A percentile compares a stretch with the other conserved stretches of the same genome.
These are phyloP conservation scores for Penstemon barbatus DNA, from an alignment of 257 asterid genomes.

Conservation along the genomic window DNA sequence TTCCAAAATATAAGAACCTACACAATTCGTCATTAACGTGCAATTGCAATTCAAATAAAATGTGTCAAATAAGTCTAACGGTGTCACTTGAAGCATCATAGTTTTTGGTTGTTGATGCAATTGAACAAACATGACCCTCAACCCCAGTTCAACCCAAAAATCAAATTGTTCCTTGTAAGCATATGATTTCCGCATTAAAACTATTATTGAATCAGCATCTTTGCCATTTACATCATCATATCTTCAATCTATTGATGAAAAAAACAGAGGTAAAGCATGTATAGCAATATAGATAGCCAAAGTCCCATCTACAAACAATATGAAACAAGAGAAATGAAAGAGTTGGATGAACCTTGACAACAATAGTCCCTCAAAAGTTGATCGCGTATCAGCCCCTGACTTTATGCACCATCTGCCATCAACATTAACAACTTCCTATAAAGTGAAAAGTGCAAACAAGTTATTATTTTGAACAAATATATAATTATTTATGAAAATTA, in stretches of 20 bases:
- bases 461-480: no score
- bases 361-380: slow-evolving; percentile 74
- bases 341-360: slow-evolving; percentile 69
- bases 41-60: background rate
- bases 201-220: background rate
- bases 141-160: slow-evolving; percentile 5
- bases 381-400: slow-evolving; percentile 46
- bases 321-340: slow-evolving; percentile 27
- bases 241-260: slow-evolving; percentile 3
- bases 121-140: background rate
- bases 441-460: slow-evolving; percentile 20
- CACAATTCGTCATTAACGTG: background rate
- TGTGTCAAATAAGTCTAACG: background rate
- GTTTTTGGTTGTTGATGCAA: slow-evolving; percentile 1
- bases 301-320: slow-evolving; percentile 20
- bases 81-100: slow-evolving; percentile 10
- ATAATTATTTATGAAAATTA: background rate
- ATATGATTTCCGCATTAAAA: slow-evolving; percentile 1
- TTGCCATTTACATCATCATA: background rate
- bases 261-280: background rate
- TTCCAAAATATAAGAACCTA: slow-evolving; percentile 1
- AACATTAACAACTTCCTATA: slow-evolving; percentile 68
- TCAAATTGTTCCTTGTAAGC: slow-evolving; percentile 16
- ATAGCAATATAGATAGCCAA: slow-evolving; percentile 8
- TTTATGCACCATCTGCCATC: slow-evolving; percentile 96